Conservation (phyloP, 345 rosid species). For the Gossypium arboreum region DNA sequence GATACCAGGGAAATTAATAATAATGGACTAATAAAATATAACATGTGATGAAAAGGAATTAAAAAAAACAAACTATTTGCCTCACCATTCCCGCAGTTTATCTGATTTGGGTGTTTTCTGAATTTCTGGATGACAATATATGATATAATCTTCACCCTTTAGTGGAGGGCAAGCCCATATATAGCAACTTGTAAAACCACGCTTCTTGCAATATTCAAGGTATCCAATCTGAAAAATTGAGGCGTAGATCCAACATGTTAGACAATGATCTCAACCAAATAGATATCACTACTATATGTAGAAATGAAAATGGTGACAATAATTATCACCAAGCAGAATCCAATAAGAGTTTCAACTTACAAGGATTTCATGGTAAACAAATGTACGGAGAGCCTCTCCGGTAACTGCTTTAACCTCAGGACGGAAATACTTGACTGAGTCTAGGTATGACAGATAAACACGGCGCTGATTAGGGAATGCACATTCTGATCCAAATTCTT, state of each 20-base stretch:
- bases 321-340: not conserved
- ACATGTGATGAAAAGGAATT: not conserved
- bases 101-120: conserved; percentile 99
- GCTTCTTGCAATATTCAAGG: conserved; percentile 94
- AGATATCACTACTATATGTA: not conserved
- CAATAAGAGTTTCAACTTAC: conserved; percentile 34
- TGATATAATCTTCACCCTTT: conserved; percentile 97
- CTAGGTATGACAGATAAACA: conserved; percentile 93
- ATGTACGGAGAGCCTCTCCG: conserved; percentile 98
- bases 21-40: not conserved
- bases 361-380: conserved; percentile 96
- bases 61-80: conserved; percentile 12
- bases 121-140: conserved; percentile 99
- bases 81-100: conserved; percentile 96
- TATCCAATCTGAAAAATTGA: conserved; percentile 72
- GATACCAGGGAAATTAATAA: conserved; percentile 11
- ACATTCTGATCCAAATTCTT: conserved; percentile 97
- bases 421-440: conserved; percentile 96
- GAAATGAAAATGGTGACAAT: not conserved
- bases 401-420: conserved; percentile 85
- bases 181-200: conserved; percentile 99
- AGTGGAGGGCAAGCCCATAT: conserved; percentile 99
- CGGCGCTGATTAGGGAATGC: conserved; percentile 94
- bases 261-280: not conserved
- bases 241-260: conserved; percentile 11